Evolutionary conservation across 1,284 basidiomycete species (phyloP).

Genomic region (Tilletia caries): DNA sequence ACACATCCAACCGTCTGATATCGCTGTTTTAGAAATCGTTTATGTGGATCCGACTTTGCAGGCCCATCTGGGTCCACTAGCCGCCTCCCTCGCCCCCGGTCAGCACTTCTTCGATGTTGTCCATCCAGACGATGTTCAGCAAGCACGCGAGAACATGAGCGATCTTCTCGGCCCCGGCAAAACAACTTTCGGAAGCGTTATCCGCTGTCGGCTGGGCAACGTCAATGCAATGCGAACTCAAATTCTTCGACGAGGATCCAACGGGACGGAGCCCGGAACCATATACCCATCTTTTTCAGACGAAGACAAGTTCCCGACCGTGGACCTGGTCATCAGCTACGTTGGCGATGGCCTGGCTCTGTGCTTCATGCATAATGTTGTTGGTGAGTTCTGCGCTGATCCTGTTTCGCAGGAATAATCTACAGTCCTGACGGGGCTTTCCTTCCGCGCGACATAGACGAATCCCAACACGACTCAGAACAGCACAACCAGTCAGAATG

Average conservation of each 20-base stretch:
- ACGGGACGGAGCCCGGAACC: slow-evolving; percentile 32
- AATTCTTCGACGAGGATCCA: background rate
- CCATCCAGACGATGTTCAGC: slow-evolving; percentile 75
- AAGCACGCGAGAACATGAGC: slow-evolving; percentile 62
- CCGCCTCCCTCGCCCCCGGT: slow-evolving; percentile 56
- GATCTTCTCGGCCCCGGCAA: slow-evolving; percentile 69
- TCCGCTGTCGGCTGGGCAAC: slow-evolving; percentile 61
- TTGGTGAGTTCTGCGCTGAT: slow-evolving; percentile 54
- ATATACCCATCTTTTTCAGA: background rate
- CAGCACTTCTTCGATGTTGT: slow-evolving; percentile 78
- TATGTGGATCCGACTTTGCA: slow-evolving; percentile 83
- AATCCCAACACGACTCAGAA: slow-evolving; percentile 73
- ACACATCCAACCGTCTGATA: background rate
- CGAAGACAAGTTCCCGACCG: slow-evolving; percentile 65
- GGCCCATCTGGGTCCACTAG: slow-evolving; percentile 71
- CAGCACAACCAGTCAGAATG: slow-evolving; percentile 71
- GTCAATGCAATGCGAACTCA: background rate
- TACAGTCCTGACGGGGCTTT: too few species aligned
- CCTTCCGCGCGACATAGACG: slow-evolving; percentile 47
- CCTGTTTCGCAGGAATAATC: too few species aligned
- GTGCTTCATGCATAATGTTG: slow-evolving; percentile 89
- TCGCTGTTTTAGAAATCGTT: slow-evolving; percentile 69
- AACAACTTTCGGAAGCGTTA: slow-evolving; percentile 85
- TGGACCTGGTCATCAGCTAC: slow-evolving; percentile 92
- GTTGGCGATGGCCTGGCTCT: slow-evolving; percentile 84